Conservation (phyloP, 305 asterid species). For the Andrographis paniculata region DNA sequence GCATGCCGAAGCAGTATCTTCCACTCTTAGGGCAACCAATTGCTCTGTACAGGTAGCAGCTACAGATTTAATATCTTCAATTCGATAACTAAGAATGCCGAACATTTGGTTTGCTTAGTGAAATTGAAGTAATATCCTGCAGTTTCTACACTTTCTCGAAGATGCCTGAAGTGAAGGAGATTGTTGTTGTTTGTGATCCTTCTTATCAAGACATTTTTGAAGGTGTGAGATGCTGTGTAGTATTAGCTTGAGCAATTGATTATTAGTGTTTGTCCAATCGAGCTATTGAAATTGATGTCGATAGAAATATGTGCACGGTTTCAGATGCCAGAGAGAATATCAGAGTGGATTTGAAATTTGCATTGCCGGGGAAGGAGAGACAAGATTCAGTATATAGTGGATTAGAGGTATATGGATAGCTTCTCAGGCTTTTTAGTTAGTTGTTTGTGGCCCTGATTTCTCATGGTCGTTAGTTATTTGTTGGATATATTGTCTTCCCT, state of each 20-base stretch:
- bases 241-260: conserved; percentile 11
- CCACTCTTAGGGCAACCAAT: conserved; percentile 96
- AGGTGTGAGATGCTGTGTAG: conserved; percentile 43
- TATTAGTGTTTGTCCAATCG: background rate
- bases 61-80: background rate
- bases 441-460: too few relatives aligned
- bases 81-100: background rate
- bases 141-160: conserved; percentile 83
- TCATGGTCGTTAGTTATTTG: too few relatives aligned
- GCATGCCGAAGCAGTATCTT: conserved; percentile 98
- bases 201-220: conserved; percentile 90
- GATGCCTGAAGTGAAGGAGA: conserved; percentile 94
- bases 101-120: conserved; percentile 19
- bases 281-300: conserved; percentile 11
- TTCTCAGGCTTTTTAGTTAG: too few relatives aligned
- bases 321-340: conserved; percentile 57
- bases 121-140: conserved; percentile 77
- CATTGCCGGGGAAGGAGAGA: conserved; percentile 98
- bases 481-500: too few relatives aligned
- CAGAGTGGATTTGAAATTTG: conserved; percentile 63
- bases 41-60: conserved; percentile 78
- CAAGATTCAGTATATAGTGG: conserved; percentile 97
- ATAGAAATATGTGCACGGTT: conserved; percentile 1
- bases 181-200: conserved; percentile 95
- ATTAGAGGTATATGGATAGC: conserved; percentile 42